Conservation (phyloP, 352 stramenopile species). For the Globisporangium takayamanum region DNA sequence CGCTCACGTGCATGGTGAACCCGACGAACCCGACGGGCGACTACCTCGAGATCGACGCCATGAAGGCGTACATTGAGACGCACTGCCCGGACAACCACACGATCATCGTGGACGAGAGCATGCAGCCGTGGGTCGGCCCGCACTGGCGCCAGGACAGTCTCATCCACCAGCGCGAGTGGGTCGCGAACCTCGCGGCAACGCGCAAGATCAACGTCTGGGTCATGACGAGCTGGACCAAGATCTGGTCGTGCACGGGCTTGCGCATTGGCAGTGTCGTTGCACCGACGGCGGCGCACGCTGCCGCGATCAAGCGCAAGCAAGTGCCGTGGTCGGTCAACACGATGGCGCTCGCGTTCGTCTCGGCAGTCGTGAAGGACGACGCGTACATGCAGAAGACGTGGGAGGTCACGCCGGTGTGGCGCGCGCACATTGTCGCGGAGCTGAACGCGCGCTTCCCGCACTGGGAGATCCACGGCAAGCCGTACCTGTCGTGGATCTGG, state of each 20-base stretch:
- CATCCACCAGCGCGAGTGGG: slow-evolving; percentile 85
- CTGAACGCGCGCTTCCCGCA: slow-evolving; percentile 53
- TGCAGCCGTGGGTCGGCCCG: slow-evolving; percentile 87
- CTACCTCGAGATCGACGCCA: slow-evolving; percentile 74
- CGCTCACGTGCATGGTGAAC: slow-evolving; percentile 85
- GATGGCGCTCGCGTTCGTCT: slow-evolving; percentile 85
- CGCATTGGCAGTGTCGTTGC: slow-evolving; percentile 85
- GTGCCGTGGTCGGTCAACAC: slow-evolving; percentile 90
- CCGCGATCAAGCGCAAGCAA: slow-evolving; percentile 87
- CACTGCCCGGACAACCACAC: slow-evolving; percentile 82
- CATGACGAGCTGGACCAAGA: slow-evolving; percentile 91
- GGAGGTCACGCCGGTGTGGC: slow-evolving; percentile 79
- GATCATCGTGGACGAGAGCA: slow-evolving; percentile 89
- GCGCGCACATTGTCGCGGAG: slow-evolving; percentile 44
- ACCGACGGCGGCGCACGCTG: slow-evolving; percentile 66
- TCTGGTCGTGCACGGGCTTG: slow-evolving; percentile 89
- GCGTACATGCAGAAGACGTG: slow-evolving; percentile 80
- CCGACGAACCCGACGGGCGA: slow-evolving; percentile 88
- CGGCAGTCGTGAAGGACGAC: slow-evolving; percentile 71
- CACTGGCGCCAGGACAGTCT: slow-evolving; percentile 81
- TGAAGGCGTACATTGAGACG: slow-evolving; percentile 86
- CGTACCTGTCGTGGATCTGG: slow-evolving; percentile 87
- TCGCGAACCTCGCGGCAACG: slow-evolving; percentile 61
- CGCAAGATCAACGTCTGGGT: slow-evolving; percentile 86
- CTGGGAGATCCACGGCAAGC: slow-evolving; percentile 63